These are phyloP conservation scores for Phytophthora quininea DNA, from an alignment of 352 stramenopile genomes.

Conservation along the genomic window DNA sequence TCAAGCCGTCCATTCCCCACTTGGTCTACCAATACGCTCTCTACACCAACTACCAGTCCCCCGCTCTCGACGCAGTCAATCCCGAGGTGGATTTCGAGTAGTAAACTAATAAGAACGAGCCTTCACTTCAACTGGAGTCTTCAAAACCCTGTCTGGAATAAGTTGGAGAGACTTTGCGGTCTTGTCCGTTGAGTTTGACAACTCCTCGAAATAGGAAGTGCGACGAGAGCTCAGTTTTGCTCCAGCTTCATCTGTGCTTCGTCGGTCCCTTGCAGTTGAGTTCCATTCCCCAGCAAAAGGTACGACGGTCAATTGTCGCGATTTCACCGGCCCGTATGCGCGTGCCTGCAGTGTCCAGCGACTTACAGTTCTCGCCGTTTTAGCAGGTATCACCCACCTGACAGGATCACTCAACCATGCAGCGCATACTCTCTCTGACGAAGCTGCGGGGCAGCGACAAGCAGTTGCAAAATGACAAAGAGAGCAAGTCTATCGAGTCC, in stretches of 20 bases:
- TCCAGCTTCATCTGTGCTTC: constrained; percentile 1
- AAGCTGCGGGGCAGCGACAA: constrained; percentile 22
- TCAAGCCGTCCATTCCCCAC: constrained; percentile 93
- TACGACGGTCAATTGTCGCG: not conserved
- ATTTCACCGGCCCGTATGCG: constrained; percentile 6
- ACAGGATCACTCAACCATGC: constrained; percentile 15
- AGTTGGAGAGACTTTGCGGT: too few relatives aligned
- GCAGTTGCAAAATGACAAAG: constrained; percentile 22
- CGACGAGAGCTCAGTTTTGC: constrained; percentile 8
- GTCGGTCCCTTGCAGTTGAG: too few relatives aligned
- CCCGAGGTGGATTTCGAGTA: constrained; percentile 71
- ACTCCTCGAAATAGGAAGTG: too few relatives aligned
- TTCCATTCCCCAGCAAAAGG: not conserved
- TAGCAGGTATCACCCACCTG: constrained; percentile 1
- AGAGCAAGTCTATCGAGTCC: constrained; percentile 16
- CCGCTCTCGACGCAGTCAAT: constrained; percentile 62
- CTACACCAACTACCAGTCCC: constrained; percentile 91
- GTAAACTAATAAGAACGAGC: constrained; percentile 2
- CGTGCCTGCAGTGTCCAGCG: constrained; percentile 10
- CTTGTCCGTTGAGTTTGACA: too few relatives aligned
- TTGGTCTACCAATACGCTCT: constrained; percentile 96
- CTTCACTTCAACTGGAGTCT: not conserved
- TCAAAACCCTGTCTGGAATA: too few relatives aligned
- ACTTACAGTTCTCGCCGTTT: constrained; percentile 1
- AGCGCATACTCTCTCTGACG: constrained; percentile 35